phyloP scores from a whole-genome alignment of 768 basidiomycete species.

The Pisolithus marmoratus region DNA sequence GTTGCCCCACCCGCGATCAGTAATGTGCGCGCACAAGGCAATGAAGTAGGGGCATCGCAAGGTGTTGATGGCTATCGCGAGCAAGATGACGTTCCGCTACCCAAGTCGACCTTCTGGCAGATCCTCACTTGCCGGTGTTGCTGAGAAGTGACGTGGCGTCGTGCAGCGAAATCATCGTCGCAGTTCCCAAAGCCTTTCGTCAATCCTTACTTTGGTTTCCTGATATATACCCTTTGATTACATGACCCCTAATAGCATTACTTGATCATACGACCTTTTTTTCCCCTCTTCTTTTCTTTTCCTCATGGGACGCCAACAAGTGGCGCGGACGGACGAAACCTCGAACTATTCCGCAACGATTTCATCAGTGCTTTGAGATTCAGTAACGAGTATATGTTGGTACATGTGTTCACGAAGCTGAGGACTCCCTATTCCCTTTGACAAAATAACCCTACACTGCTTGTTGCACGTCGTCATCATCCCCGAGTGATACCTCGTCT shows the following conservation, averaged over 20 bases:
- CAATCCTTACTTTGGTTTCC: slow-evolving; percentile 33
- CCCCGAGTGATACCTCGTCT: not conserved
- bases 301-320: slow-evolving; percentile 15
- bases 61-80: slow-evolving; percentile 48
- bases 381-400: slow-evolving; percentile 14
- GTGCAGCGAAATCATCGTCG: slow-evolving; percentile 17
- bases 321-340: slow-evolving; percentile 25
- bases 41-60: slow-evolving; percentile 61
- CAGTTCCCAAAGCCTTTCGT: slow-evolving; percentile 23
- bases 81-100: slow-evolving; percentile 49
- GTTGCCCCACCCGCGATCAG: slow-evolving; percentile 68
- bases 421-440: not conserved
- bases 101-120: slow-evolving; percentile 53
- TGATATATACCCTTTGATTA: slow-evolving; percentile 31
- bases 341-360: slow-evolving; percentile 19
- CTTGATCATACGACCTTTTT: slow-evolving; percentile 24
- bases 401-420: slow-evolving; percentile 12
- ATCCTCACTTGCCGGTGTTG: slow-evolving; percentile 79
- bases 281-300: slow-evolving; percentile 2
- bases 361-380: slow-evolving; percentile 27
- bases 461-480: not conserved
- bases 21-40: slow-evolving; percentile 64
- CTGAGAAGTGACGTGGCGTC: slow-evolving; percentile 22
- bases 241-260: slow-evolving; percentile 29
- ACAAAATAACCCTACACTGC: not conserved